Evolutionary conservation across 768 basidiomycete species (phyloP).

Genomic region (Termitomyces sp.): DNA sequence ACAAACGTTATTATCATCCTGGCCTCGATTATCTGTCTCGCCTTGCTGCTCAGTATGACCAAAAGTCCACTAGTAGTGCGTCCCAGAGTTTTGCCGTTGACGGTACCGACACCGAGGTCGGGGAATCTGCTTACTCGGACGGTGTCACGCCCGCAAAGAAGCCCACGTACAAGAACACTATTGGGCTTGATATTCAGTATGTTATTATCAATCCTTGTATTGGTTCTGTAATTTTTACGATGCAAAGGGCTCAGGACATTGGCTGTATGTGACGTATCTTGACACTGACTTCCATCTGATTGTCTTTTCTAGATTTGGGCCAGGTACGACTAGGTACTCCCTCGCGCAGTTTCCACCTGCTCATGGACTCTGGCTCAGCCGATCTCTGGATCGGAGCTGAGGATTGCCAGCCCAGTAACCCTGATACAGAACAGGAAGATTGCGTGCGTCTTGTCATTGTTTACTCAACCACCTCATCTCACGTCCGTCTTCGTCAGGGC

Average conservation of each 20-base stretch:
- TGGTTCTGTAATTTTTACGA: not conserved
- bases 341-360: slow-evolving; percentile 35
- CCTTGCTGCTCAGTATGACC: slow-evolving; percentile 1
- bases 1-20: slow-evolving; percentile 14
- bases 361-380: slow-evolving; percentile 60
- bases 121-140: slow-evolving; percentile 11
- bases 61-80: not conserved
- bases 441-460: slow-evolving; percentile 10
- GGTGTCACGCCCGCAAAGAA: slow-evolving; percentile 11
- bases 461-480: not conserved
- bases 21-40: slow-evolving; percentile 1
- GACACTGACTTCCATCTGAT: not conserved
- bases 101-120: slow-evolving; percentile 18
- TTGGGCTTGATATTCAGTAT: slow-evolving; percentile 55
- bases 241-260: slow-evolving; percentile 40
- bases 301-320: slow-evolving; percentile 21
- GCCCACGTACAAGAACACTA: slow-evolving; percentile 25
- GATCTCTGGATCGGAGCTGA: slow-evolving; percentile 56
- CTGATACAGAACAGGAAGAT: slow-evolving; percentile 6
- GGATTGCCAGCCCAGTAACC: slow-evolving; percentile 29
- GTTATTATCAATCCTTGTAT: slow-evolving; percentile 9
- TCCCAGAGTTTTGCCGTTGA: slow-evolving; percentile 4
- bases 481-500: slow-evolving; percentile 19
- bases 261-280: slow-evolving; percentile 30
- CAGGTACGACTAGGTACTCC: slow-evolving; percentile 40